Evolutionary conservation across 2,329 filamentous ascomycete species (phyloP).

Genomic region (Aphanoascus verrucosus): DNA sequence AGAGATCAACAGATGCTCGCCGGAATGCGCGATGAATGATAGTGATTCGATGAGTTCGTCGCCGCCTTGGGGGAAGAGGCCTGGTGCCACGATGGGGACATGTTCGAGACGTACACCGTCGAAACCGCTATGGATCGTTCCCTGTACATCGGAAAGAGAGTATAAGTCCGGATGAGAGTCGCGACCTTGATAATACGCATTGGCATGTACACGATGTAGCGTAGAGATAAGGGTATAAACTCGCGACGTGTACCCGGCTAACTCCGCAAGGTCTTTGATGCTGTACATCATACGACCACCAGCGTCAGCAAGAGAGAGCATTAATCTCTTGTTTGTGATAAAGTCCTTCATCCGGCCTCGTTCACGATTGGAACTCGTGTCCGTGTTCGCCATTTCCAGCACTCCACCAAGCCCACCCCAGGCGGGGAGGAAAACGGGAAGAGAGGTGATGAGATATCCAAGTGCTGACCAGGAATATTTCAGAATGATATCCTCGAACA

Average conservation of each 20-base stretch:
- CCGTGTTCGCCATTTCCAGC: constrained; percentile 48
- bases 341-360: constrained; percentile 93
- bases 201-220: constrained; percentile 82
- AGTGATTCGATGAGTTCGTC: constrained; percentile 84
- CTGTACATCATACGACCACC: constrained; percentile 99
- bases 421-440: constrained; percentile 86
- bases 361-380: constrained; percentile 49
- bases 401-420: constrained; percentile 78
- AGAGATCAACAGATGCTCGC: constrained; percentile 89
- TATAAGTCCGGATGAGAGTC: constrained; percentile 66
- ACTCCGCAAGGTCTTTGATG: constrained; percentile 92
- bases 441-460: constrained; percentile 82
- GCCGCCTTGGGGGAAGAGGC: constrained; percentile 77
- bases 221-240: constrained; percentile 95
- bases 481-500: constrained; percentile 93
- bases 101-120: constrained; percentile 89
- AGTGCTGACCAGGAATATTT: constrained; percentile 99
- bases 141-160: constrained; percentile 82
- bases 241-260: constrained; percentile 89
- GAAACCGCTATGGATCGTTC: constrained; percentile 87
- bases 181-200: constrained; percentile 64
- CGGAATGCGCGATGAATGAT: constrained; percentile 77
- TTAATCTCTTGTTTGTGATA: constrained; percentile 96
- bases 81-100: constrained; percentile 82
- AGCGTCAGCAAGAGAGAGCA: constrained; percentile 93